Base-by-base conservation (phyloP, 2,329 filamentous ascomycete species). In the Fusarium torulosum region DNA sequence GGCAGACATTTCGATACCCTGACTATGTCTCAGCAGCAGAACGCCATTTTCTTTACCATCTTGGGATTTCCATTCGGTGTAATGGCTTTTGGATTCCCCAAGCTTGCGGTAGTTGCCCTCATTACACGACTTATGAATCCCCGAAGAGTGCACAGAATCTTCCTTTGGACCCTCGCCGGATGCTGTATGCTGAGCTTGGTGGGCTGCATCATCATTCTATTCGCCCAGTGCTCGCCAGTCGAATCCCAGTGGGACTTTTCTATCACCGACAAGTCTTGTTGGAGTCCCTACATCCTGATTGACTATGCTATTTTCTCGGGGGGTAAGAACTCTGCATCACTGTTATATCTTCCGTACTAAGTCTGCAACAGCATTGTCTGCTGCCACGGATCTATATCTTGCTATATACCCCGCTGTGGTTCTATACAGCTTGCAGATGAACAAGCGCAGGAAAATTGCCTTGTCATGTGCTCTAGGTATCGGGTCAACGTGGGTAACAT, bases 141-240 rank as follows among this genome's bases (percentile, higher is more conserved):
- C 1, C 70, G 73, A 25, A 63, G 59, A 19, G 31, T 49, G 10
- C 80, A 82, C 54, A 63, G 38, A 15, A 67, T 72, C 6, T 69
- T 81, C 47, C 72, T 83, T 19, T 82, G 80, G 80, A 21, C 41
- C 0, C 54, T 84, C 23, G 75, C 74, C 2, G 66, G 68, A 6
- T 33, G 73, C 7, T 77, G 75, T 21, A 63, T 77, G 11, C 33
- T 76, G 11, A 72, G 75, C 4, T 69, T 80, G 9, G 55, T 77
- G 1, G 73, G 74, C 9, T 79, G 76, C 41, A 75, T 83, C 19
- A 62, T 81, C 17, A 74, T 83, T 7, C 65, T 82, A 2, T 80
- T 82, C 38, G 79, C 76, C 2, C 80, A 80, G 59, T 85, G 83
- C 69, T 72, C 71, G 3, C 82, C 83, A 0, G 58, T 69, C 4